phyloP scores from a whole-genome alignment of 2,329 filamentous ascomycete species.

The Pleomassaria siparia region DNA sequence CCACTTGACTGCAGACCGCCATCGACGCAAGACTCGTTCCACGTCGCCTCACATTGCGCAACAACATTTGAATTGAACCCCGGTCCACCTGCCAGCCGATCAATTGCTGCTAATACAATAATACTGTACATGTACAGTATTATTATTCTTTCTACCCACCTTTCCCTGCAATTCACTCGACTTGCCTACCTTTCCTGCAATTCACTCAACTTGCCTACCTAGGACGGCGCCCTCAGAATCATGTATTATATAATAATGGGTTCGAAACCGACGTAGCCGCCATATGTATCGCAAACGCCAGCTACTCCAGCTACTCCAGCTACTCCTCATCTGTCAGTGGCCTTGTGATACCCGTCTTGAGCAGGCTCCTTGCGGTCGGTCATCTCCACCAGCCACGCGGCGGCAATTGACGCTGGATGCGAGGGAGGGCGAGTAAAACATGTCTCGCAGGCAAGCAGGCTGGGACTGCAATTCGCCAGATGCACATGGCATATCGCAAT shows the following conservation, averaged over 20 bases:
- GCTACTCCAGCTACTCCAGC: constrained; percentile 20
- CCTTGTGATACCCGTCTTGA: constrained; percentile 33
- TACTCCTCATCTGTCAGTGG: constrained; percentile 18
- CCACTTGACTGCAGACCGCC: too few relatives aligned
- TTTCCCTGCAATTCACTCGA: constrained; percentile 4
- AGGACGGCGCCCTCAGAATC: too few relatives aligned
- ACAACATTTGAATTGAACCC: constrained; percentile 18
- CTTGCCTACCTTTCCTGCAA: constrained; percentile 2
- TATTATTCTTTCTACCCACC: too few relatives aligned
- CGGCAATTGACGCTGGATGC: constrained; percentile 28
- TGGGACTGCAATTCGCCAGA: constrained; percentile 23
- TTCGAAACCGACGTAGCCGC: constrained; percentile 26
- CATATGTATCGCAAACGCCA: too few relatives aligned
- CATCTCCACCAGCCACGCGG: constrained; percentile 32
- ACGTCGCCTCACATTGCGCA: constrained; percentile 29
- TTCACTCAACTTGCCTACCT: constrained; percentile 6
- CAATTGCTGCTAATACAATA: constrained; percentile 9
- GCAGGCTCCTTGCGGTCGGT: constrained; percentile 19
- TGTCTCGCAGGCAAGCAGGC: constrained; percentile 36
- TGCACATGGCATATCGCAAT: constrained; percentile 21
- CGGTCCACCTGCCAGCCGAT: constrained; percentile 3
- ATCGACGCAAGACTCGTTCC: constrained; percentile 23
- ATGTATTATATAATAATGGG: too few relatives aligned
- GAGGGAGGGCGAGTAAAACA: constrained; percentile 28
- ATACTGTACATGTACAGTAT: too few relatives aligned